Percentiles rank a stretch among this genome's conserved stretches.
Evolutionary conservation across 305 asterid species (phyloP).

Genomic region (Fraxinus ornus): DNA sequence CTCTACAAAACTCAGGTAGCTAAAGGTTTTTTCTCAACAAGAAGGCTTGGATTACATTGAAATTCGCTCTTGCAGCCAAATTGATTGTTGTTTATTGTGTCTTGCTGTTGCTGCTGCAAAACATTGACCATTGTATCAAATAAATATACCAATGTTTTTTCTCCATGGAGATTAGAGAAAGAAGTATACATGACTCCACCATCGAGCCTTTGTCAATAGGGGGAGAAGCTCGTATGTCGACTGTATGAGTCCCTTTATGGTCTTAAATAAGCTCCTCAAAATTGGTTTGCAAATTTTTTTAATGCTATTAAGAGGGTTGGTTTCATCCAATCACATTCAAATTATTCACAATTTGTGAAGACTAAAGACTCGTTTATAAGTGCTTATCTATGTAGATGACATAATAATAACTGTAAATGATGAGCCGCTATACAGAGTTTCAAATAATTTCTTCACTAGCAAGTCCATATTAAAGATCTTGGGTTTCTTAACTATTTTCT

Average conservation of each 20-base stretch:
- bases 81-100: too few relatives aligned
- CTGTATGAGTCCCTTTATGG: background rate
- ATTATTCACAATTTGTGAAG: slow-evolving; percentile 1
- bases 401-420: background rate
- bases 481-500: background rate
- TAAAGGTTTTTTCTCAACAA: too few relatives aligned
- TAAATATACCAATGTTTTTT: too few relatives aligned
- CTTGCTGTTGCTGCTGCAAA: too few relatives aligned
- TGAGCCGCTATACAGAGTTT: background rate
- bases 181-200: too few relatives aligned
- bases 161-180: too few relatives aligned
- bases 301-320: background rate
- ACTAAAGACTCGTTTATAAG: background rate
- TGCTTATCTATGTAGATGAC: background rate
- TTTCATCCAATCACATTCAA: background rate
- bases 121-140: too few relatives aligned
- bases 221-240: too few relatives aligned
- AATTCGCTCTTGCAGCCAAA: too few relatives aligned
- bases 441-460: background rate
- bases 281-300: background rate
- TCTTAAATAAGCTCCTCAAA: background rate
- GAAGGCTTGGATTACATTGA: too few relatives aligned
- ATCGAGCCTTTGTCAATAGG: too few relatives aligned
- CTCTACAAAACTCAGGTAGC: too few relatives aligned
- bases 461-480: background rate